Conservation (phyloP, 345 rosid species). For the Odontarrhena argentea region DNA sequence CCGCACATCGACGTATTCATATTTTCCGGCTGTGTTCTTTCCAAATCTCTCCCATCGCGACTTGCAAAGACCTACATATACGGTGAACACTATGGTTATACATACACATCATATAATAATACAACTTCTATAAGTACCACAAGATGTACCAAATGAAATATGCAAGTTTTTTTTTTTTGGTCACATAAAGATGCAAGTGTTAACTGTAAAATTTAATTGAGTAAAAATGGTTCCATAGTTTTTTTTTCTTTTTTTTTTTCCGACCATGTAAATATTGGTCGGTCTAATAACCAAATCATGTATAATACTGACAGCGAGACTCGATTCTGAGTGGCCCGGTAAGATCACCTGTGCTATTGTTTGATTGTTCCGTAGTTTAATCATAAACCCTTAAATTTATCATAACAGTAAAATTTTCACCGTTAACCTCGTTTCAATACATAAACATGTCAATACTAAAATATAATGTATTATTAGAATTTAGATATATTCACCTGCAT, state of each 20-base stretch:
- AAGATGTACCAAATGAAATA: slow-evolving; percentile 8
- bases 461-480: background rate
- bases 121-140: slow-evolving; percentile 4
- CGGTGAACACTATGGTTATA: background rate
- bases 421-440: background rate
- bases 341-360: too few relatives aligned
- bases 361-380: too few relatives aligned
- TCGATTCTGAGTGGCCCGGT: too few relatives aligned
- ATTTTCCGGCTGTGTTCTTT: slow-evolving; percentile 53
- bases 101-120: background rate
- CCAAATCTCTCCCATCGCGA: slow-evolving; percentile 67
- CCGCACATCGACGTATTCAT: slow-evolving; percentile 66
- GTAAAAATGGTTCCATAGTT: too few relatives aligned
- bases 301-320: too few relatives aligned
- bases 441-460: background rate
- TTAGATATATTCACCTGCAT: slow-evolving; percentile 58
- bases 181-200: too few relatives aligned
- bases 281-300: too few relatives aligned
- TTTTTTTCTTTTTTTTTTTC: too few relatives aligned
- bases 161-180: too few relatives aligned
- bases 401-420: background rate
- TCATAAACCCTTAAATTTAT: background rate
- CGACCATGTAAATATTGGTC: too few relatives aligned
- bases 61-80: slow-evolving; percentile 71
- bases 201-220: too few relatives aligned